Percentiles rank a stretch among this genome's conserved stretches.
Evolutionary conservation across 208 protist species (phyloP).

Genomic region (Trypanosoma lewisi): DNA sequence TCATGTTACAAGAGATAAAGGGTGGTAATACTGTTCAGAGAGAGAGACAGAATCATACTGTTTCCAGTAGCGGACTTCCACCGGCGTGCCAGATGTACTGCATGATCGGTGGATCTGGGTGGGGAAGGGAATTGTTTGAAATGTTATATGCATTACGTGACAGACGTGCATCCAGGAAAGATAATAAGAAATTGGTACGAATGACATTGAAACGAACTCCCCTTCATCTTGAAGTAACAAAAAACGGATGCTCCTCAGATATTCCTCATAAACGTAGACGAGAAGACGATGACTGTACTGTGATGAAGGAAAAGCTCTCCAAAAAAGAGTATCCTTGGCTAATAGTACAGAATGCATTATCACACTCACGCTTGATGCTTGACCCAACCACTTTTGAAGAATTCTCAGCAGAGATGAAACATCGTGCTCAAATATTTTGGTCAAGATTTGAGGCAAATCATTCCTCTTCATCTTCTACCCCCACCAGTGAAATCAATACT

Average conservation of each 20-base stretch:
- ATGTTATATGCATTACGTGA: constrained; percentile 1
- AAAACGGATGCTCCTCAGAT: background rate
- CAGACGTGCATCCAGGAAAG: background rate
- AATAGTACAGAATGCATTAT: constrained; percentile 56
- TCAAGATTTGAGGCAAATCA: constrained; percentile 22
- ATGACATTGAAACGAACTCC: constrained; percentile 5
- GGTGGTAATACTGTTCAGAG: background rate
- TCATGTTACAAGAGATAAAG: background rate
- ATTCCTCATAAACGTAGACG: constrained; percentile 21
- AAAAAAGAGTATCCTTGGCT: constrained; percentile 20
- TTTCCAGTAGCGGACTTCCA: constrained; percentile 6
- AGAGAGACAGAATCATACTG: background rate
- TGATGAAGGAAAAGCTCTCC: background rate
- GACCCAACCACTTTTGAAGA: constrained; percentile 55
- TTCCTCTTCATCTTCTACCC: background rate
- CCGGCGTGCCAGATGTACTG: constrained; percentile 22
- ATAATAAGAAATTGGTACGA: constrained; percentile 2
- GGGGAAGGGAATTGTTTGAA: constrained; percentile 16
- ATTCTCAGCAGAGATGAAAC: constrained; percentile 28
- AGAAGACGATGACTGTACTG: constrained; percentile 17
- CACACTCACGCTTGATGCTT: constrained; percentile 45
- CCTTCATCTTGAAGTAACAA: background rate
- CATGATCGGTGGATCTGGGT: constrained; percentile 3
- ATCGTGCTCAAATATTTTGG: constrained; percentile 18
- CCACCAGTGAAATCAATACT: background rate